These are phyloP conservation scores for Niveomyces coronatus DNA, from an alignment of 2,329 filamentous ascomycete genomes.

Conservation along the genomic window DNA sequence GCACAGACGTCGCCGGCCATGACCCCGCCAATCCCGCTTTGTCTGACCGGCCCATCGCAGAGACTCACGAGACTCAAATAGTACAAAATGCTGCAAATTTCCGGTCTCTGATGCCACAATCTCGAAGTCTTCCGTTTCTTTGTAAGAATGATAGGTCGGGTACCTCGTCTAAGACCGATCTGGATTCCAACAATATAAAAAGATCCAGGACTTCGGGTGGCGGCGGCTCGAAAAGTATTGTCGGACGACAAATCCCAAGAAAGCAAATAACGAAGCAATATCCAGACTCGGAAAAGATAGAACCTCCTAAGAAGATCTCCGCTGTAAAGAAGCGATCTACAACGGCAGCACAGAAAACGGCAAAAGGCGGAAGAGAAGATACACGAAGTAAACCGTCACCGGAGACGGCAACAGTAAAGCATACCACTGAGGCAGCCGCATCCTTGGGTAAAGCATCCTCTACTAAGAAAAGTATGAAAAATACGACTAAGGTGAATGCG, in stretches of 20 bases:
- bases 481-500: too few relatives aligned
- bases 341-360: background rate
- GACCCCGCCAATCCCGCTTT: too few relatives aligned
- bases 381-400: background rate
- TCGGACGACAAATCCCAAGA: too few relatives aligned
- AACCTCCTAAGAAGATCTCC: background rate
- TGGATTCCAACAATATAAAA: slow-evolving; percentile 3
- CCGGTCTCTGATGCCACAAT: slow-evolving; percentile 12
- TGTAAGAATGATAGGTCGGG: too few relatives aligned
- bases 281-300: background rate
- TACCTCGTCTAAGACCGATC: too few relatives aligned
- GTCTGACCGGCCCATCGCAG: background rate
- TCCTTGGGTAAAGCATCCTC: background rate
- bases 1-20: too few relatives aligned
- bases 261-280: background rate
- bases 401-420: background rate
- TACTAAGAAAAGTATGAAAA: background rate
- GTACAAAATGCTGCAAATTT: slow-evolving; percentile 13
- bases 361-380: background rate
- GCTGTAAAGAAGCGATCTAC: slow-evolving; percentile 6
- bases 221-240: too few relatives aligned
- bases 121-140: slow-evolving; percentile 7
- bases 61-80: background rate
- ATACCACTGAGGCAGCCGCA: background rate
- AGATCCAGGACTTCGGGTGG: background rate